These are phyloP conservation scores for Aureobasidium subglaciale DNA, from an alignment of 2,329 filamentous ascomycete species.

Conservation along the genomic window DNA sequence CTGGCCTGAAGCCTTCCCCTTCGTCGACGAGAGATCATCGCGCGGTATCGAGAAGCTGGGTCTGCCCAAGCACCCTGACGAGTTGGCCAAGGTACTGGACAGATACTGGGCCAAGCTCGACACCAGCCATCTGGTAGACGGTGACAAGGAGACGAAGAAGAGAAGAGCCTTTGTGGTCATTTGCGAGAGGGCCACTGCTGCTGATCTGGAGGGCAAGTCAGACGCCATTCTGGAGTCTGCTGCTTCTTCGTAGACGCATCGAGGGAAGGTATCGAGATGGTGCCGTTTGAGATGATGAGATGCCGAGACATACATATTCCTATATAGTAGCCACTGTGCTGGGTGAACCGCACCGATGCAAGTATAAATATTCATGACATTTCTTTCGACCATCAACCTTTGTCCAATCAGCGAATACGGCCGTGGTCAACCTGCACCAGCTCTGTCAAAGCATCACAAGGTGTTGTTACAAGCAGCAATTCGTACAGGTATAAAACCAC, in stretches of 20 bases:
- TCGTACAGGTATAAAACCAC: too few relatives aligned
- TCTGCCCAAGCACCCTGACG: conserved; percentile 29
- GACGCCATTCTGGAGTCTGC: conserved; percentile 25
- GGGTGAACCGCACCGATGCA: neutral
- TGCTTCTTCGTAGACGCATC: conserved; percentile 2
- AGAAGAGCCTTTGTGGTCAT: conserved; percentile 34
- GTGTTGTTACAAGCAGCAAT: too few relatives aligned
- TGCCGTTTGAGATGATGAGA: neutral
- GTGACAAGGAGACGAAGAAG: conserved; percentile 30
- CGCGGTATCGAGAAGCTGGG: conserved; percentile 31
- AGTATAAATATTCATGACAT: neutral
- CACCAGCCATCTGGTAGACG: conserved; percentile 20
- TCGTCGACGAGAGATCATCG: conserved; percentile 32
- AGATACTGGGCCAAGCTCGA: conserved; percentile 31
- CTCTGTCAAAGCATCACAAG: too few relatives aligned
- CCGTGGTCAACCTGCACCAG: too few relatives aligned
- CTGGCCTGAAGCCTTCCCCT: conserved; percentile 34
- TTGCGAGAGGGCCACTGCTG: conserved; percentile 33
- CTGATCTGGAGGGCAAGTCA: conserved; percentile 33
- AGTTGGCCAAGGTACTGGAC: conserved; percentile 30
- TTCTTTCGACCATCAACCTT: neutral
- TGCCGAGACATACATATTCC: neutral
- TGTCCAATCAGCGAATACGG: neutral
- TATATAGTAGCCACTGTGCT: neutral
- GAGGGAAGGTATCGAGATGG: neutral